Percentiles rank a stretch among this genome's conserved stretches.
These are phyloP conservation scores for Thraustochytrium striatum DNA, from an alignment of 352 stramenopile species.

Conservation along the genomic window DNA sequence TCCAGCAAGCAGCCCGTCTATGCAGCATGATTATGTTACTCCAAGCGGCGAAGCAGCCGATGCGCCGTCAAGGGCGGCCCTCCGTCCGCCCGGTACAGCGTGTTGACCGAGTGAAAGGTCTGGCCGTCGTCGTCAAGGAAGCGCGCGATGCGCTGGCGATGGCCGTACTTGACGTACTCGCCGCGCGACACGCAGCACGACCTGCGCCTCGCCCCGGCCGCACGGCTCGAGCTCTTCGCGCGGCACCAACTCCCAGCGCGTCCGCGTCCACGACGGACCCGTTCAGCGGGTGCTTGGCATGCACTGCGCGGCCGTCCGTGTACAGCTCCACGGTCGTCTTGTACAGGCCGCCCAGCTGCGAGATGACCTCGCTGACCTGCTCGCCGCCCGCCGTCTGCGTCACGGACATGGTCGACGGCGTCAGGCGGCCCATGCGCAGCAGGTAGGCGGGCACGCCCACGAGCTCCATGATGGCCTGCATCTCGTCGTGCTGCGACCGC, in stretches of 20 bases:
- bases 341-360: slow-evolving; percentile 37
- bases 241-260: neutral
- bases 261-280: neutral
- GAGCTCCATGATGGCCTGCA: slow-evolving; percentile 13
- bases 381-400: neutral
- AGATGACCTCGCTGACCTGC: neutral
- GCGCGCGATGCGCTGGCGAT: slow-evolving; percentile 18
- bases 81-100: neutral
- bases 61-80: slow-evolving; percentile 6
- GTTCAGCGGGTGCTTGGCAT: slow-evolving; percentile 36
- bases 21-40: too few species aligned
- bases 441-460: slow-evolving; percentile 27
- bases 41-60: too few species aligned
- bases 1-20: too few species aligned
- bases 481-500: slow-evolving; percentile 30
- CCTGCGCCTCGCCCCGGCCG: neutral
- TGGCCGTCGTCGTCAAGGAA: slow-evolving; percentile 37
- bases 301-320: slow-evolving; percentile 9
- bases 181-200: slow-evolving; percentile 26
- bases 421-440: neutral
- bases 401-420: slow-evolving; percentile 1
- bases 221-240: slow-evolving; percentile 13
- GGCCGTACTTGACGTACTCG: slow-evolving; percentile 28
- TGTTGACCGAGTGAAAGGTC: slow-evolving; percentile 43
- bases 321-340: slow-evolving; percentile 20